Conservation (phyloP, 140 eudicot genomes). For the Stevia rebaudiana region DNA sequence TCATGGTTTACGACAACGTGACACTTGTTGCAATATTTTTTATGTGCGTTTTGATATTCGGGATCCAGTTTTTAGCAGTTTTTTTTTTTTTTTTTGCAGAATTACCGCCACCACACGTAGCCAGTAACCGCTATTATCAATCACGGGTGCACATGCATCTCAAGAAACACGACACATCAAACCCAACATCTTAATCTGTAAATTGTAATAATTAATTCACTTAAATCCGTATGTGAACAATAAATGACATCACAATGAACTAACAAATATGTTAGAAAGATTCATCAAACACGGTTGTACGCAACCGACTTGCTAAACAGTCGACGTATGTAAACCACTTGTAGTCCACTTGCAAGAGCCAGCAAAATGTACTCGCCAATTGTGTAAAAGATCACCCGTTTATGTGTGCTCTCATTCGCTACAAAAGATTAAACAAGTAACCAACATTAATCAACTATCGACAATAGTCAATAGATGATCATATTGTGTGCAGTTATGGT, state of each 20-base stretch:
- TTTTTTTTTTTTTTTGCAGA: no score
- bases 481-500: neutral
- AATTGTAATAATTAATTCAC: neutral
- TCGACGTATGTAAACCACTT: constrained; percentile 73
- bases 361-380: constrained; percentile 76
- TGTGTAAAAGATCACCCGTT: constrained; percentile 80
- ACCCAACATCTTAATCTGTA: neutral
- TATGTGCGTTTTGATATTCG: no score
- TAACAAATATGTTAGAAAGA: constrained; percentile 24
- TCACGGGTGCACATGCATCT: neutral
- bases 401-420: constrained; percentile 96
- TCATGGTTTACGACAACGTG: no score
- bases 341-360: constrained; percentile 76
- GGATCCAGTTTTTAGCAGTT: no score
- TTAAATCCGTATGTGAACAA: neutral
- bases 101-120: no score
- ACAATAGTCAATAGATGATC: neutral
- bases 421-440: constrained; percentile 17
- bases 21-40: no score
- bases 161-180: neutral
- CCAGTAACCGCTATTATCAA: no score
- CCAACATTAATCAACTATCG: neutral
- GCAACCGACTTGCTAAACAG: constrained; percentile 90
- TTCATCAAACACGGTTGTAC: constrained; percentile 75
- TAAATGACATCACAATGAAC: constrained; percentile 22